These are phyloP conservation scores for Leersia perrieri DNA, from an alignment of 176 grass and related monocot genomes.

Conservation along the genomic window DNA sequence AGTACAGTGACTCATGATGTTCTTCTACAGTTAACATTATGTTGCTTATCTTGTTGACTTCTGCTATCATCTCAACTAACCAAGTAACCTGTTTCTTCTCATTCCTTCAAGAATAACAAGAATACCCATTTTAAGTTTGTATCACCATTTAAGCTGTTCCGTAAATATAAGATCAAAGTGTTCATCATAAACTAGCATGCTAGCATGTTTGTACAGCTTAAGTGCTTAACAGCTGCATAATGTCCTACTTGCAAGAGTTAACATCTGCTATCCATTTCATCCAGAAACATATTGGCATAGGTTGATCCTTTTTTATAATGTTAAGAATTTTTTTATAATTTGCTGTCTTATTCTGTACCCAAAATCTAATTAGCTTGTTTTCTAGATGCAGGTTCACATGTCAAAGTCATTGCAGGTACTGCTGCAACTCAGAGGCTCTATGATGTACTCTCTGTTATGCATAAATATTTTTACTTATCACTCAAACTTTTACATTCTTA, in stretches of 20 bases:
- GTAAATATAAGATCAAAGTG: background rate
- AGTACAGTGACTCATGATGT: background rate
- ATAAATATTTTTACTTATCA: background rate
- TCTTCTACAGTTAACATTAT: background rate
- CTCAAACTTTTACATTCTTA: background rate
- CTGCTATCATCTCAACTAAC: background rate
- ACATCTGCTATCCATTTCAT: background rate
- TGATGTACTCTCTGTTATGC: background rate
- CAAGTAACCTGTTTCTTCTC: background rate
- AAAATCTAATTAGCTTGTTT: background rate
- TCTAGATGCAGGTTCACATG: conserved; percentile 12
- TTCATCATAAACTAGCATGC: background rate
- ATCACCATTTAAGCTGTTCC: background rate
- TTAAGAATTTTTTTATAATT: background rate
- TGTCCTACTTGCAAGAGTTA: background rate
- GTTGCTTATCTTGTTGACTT: background rate
- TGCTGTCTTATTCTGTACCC: background rate
- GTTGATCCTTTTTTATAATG: background rate
- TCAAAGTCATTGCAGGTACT: conserved; percentile 27
- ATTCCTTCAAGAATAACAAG: background rate
- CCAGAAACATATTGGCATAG: background rate
- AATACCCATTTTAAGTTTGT: background rate
- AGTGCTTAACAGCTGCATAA: too few relatives aligned
- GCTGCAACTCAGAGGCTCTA: background rate
- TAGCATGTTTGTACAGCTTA: background rate